A percentile compares a stretch with the other conserved stretches of the same genome.
Conservation (phyloP, 495 filamentous ascomycete genomes). For the Poronia punctata region DNA sequence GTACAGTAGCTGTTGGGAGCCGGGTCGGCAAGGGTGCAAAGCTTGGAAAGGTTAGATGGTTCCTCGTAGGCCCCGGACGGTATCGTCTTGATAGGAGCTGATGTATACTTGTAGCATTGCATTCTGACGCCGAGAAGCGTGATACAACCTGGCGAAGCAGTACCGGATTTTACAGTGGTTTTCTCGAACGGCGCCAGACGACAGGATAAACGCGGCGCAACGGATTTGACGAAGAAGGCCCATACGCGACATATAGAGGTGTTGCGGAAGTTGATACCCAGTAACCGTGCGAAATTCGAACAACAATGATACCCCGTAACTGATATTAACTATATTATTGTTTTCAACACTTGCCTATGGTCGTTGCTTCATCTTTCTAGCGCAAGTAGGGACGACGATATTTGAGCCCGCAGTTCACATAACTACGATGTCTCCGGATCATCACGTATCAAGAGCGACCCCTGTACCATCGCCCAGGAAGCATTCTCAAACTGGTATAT, state of each 20-base stretch:
- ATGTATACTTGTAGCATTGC: slow-evolving; percentile 41
- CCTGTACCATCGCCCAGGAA: no score
- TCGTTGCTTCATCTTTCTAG: no score
- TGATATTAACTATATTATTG: no score
- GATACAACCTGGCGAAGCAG: slow-evolving; percentile 45
- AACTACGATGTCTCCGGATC: no score
- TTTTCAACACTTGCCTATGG: no score
- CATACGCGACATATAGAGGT: slow-evolving; percentile 57
- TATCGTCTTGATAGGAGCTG: not conserved
- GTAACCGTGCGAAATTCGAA: slow-evolving; percentile 56
- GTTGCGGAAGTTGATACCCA: slow-evolving; percentile 54
- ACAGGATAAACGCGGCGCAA: slow-evolving; percentile 47
- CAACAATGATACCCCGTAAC: slow-evolving; percentile 26
- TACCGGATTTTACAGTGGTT: slow-evolving; percentile 61
- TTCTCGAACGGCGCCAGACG: slow-evolving; percentile 54
- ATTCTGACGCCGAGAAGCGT: slow-evolving; percentile 40
- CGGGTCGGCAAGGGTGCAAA: slow-evolving; percentile 53
- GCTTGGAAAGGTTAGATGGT: slow-evolving; percentile 54
- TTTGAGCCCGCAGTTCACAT: no score
- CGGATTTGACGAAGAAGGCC: slow-evolving; percentile 47
- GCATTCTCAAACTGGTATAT: no score
- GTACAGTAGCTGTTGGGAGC: slow-evolving; percentile 53
- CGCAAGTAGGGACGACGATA: no score
- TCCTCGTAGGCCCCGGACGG: not conserved
- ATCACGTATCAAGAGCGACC: no score